These are phyloP conservation scores for Fusarium bactridioides DNA, from an alignment of 2,329 filamentous ascomycete species.

Conservation along the genomic window DNA sequence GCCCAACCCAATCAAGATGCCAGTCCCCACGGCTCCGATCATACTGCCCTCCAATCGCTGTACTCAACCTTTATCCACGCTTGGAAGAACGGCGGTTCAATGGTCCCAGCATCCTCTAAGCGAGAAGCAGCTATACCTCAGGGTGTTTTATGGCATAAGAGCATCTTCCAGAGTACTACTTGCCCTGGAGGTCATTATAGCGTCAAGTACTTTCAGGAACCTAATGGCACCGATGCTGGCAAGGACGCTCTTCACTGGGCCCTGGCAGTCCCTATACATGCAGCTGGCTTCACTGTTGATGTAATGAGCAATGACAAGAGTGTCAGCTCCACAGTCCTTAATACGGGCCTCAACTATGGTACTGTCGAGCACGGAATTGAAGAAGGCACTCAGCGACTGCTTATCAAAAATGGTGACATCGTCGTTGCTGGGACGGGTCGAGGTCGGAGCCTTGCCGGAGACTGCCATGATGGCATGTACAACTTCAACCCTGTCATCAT, in stretches of 20 bases:
- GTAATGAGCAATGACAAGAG: neutral
- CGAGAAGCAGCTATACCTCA: neutral
- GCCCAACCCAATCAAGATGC: neutral
- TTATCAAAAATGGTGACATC: neutral
- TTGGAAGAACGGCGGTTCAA: neutral
- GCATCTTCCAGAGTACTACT: neutral
- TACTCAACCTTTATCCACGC: neutral
- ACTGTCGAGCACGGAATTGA: neutral
- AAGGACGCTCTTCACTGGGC: neutral
- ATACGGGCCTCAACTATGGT: neutral
- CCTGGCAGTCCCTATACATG: neutral
- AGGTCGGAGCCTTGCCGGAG: neutral
- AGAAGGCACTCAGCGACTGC: neutral
- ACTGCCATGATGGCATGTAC: neutral
- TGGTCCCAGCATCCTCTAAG: neutral
- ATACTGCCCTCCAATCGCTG: neutral
- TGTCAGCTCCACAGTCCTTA: neutral
- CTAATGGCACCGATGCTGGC: neutral
- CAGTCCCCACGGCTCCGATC: neutral
- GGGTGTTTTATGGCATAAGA: neutral
- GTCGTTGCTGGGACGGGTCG: neutral
- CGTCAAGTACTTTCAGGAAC: neutral
- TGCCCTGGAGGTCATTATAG: neutral
- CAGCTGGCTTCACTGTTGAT: neutral
- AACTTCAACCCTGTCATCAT: neutral